These are phyloP conservation scores for Actinomucor elegans DNA, from an alignment of 371 early-diverging fungal species.

Conservation along the genomic window DNA sequence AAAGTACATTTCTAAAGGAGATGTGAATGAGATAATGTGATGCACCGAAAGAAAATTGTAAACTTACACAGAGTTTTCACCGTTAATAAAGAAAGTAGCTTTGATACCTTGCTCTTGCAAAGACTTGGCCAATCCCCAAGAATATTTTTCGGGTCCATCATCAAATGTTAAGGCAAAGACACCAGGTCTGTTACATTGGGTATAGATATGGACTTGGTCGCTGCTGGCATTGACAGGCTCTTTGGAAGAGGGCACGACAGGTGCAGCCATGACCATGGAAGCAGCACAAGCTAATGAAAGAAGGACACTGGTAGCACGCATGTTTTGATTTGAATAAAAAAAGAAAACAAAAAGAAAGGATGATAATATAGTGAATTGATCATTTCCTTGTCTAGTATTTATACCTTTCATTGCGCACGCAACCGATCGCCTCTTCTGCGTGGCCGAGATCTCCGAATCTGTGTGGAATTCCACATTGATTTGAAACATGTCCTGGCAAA, in stretches of 20 bases:
- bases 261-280: slow-evolving; percentile 4
- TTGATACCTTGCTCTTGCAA: slow-evolving; percentile 14
- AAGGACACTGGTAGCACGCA: slow-evolving; percentile 8
- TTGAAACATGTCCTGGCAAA: too few species aligned
- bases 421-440: too few species aligned
- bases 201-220: neutral
- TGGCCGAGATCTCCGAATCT: too few species aligned
- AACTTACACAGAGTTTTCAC: slow-evolving; percentile 29
- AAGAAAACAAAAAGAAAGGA: neutral
- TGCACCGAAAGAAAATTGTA: neutral
- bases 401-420: too few species aligned
- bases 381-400: too few species aligned
- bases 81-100: slow-evolving; percentile 71
- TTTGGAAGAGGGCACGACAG: neutral
- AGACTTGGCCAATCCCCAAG: slow-evolving; percentile 22
- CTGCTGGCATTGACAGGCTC: neutral
- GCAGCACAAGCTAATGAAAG: slow-evolving; percentile 12
- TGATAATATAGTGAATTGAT: too few species aligned
- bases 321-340: neutral
- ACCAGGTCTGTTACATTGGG: slow-evolving; percentile 17
- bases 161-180: slow-evolving; percentile 32
- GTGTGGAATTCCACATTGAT: too few species aligned
- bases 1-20: slow-evolving; percentile 17
- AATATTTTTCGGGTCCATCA: slow-evolving; percentile 29
- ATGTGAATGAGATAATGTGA: neutral